Percentiles rank a stretch among this genome's conserved stretches.
These are phyloP conservation scores for Lepidium africanum DNA, from an alignment of 345 rosid genomes.

Conservation along the genomic window DNA sequence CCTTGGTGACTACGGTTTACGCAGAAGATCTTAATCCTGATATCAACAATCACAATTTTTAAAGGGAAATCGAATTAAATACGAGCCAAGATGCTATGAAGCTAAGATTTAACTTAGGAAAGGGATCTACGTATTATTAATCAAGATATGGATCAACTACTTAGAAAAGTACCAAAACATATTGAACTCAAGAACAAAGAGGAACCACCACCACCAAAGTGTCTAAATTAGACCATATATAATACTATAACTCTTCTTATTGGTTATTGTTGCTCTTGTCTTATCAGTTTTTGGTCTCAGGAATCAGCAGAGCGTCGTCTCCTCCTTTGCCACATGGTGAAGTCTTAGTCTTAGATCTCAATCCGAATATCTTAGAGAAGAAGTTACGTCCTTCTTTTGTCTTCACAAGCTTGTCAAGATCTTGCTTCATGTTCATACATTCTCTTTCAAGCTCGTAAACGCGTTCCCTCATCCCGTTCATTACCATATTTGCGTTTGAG, in stretches of 20 bases:
- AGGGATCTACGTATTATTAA: too few relatives aligned
- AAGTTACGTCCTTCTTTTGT: conserved; percentile 58
- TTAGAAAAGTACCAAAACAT: too few relatives aligned
- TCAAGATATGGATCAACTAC: too few relatives aligned
- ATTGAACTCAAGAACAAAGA: conserved; percentile 4
- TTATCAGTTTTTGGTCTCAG: conserved; percentile 15
- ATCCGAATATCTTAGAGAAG: conserved; percentile 45
- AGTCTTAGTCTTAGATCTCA: conserved; percentile 33
- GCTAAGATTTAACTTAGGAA: too few relatives aligned
- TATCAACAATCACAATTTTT: too few relatives aligned
- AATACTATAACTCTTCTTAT: not conserved
- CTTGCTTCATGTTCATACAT: conserved; percentile 68
- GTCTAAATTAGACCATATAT: not conserved
- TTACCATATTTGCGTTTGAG: conserved; percentile 20
- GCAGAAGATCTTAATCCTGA: too few relatives aligned
- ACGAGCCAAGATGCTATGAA: too few relatives aligned
- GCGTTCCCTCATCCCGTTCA: conserved; percentile 54
- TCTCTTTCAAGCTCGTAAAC: conserved; percentile 75
- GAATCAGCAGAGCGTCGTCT: not conserved
- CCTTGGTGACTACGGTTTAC: too few relatives aligned
- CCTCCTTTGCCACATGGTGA: conserved; percentile 15
- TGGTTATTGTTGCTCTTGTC: not conserved
- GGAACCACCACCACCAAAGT: conserved; percentile 1
- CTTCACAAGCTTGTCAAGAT: conserved; percentile 61
- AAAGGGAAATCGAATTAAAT: too few relatives aligned